Evolutionary conservation across 495 filamentous ascomycete species (phyloP).

Genomic region (Neurospora pannonica): DNA sequence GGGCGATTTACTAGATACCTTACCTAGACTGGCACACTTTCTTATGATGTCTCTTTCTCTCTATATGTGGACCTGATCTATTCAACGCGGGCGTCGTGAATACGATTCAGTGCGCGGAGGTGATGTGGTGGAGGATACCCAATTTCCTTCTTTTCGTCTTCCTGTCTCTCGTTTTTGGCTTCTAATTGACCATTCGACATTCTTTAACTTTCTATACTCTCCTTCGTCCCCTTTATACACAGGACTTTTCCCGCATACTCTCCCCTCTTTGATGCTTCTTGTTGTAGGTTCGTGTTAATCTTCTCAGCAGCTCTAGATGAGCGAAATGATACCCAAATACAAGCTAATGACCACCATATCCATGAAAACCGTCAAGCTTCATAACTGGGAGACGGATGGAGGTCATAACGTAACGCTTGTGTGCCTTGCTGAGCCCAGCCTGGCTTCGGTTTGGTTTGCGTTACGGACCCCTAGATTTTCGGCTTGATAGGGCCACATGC

Average conservation of each 20-base stretch:
- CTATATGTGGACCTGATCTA: neutral
- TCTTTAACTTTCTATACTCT: neutral
- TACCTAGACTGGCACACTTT: neutral
- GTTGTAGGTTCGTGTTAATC: neutral
- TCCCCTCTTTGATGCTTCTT: neutral
- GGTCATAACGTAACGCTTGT: neutral
- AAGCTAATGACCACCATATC: neutral
- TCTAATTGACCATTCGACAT: neutral
- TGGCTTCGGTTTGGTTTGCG: neutral
- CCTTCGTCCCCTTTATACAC: neutral
- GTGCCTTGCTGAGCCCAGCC: neutral
- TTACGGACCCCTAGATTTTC: neutral
- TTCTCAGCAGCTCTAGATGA: neutral
- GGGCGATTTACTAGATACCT: neutral
- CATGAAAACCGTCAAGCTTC: neutral
- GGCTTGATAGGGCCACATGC: neutral
- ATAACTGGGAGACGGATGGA: neutral
- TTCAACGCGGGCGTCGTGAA: neutral
- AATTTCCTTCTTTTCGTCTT: neutral
- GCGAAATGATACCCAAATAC: neutral
- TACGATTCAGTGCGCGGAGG: neutral
- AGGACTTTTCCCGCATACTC: neutral
- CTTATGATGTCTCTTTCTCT: neutral
- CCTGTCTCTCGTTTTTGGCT: neutral
- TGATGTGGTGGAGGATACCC: neutral